Evolutionary conservation across 2,329 filamentous ascomycete genomes (phyloP), one percentile per base, ranked within the genome.

Genomic region (Trichoderma atroviride): DNA sequence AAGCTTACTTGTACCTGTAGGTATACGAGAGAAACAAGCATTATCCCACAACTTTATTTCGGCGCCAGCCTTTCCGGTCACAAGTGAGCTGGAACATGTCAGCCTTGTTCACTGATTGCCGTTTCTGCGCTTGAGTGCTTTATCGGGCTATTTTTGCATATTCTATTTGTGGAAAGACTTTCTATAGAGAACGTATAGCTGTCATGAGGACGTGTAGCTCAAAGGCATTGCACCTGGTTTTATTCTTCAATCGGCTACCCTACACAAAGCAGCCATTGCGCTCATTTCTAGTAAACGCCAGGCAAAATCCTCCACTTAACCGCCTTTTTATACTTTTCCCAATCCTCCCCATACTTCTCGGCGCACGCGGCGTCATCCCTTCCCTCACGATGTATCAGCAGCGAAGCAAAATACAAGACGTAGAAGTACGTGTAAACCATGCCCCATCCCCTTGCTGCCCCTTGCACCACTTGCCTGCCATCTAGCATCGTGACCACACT

Each of bases 351-450:
- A 77, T 97, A 97, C 84, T 97, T 97, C 74, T 87, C 87, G 68
- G 86, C 84, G 78, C 94, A 97, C 81, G 96, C 96, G 76, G 91
- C 91, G 74, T 97, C 93, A 73, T 97, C 94, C 69, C 94, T 86
- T 65, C 88, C 83, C 80, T 96, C 93, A 16, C 94, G 90, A 77
- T 97, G 94, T 66, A 97, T 83, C 16, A 97, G 84, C 72, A 97
- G 79, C 13, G 96, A 83, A 0, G 89, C 93, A 81, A 97, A 97
- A 82, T 97, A 97, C 5, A 96, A 76, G 70, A 96, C 86, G 81
- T 96, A 97, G 77, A 97, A 96, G 82, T 97, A 97, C 0, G 94
- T 97, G 74, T 97, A 88, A 29, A 94, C 81, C 81, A 94, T 93
- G 40, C 91, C 93, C 87, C 91, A 96, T 11, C 93, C 93, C 69